Evolutionary conservation across 371 early-diverging fungal genomes (phyloP), one percentile per base, ranked within the genome.

Genomic region (Lichtheimia ramosa): DNA sequence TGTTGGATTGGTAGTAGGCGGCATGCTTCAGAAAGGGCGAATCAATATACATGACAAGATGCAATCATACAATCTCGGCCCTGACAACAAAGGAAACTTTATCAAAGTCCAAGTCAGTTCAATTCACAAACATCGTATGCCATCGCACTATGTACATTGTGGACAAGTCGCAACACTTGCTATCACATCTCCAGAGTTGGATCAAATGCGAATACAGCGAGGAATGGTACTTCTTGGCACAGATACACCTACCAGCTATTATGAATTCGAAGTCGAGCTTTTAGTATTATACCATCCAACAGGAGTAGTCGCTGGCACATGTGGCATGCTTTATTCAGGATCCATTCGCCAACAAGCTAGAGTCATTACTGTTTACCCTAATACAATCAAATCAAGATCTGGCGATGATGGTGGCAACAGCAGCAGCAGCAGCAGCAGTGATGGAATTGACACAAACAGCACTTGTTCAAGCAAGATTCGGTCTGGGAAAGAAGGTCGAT

Each of bases 251-350:
- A 66, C 63, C 3, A 89, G 92, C 20, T 85, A 84, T 42, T 73
- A 74, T 63, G 87, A 84, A 58, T 95, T 95, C 73, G 93, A 95
- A 63, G 96, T 95, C 2, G 93, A 95, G 52, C 76, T 95, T 5
- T 79, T 92, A 56, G 90, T 96, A 0, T 71, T 96, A 25, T 90
- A 87, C 65, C 93, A 93, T 71, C 81, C 85, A 42, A 90, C 90
- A 2, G 79, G 68, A 54, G 67, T 75, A 43, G 66, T 54, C 34
- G 58, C 14, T 71, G 90, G 90, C 41, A 92, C 93, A 58, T 93
- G 92, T 72, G 95, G 96, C 21, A 95, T 95, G 92, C 66, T 96
- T 48, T 94, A 95, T 67, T 91, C 91, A 42, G 94, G 95, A 0
- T 87, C 91, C 2, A 91, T 96, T 7, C 83, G 95, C 16, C 94